phyloP scores from a whole-genome alignment of 805 yeast species.

The Starmerella tilneyi region DNA sequence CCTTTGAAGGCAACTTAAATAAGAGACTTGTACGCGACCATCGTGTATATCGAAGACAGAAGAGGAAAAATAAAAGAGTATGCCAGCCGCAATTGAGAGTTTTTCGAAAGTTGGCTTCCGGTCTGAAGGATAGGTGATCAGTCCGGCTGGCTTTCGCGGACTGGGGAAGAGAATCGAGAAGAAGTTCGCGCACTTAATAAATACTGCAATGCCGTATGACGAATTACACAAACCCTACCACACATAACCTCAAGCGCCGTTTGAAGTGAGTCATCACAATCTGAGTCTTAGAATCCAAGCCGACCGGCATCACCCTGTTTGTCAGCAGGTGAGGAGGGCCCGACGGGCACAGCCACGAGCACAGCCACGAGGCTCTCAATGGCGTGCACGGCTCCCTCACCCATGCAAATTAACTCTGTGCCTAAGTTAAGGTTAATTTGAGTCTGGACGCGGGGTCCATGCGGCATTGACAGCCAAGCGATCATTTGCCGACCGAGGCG shows the following conservation, averaged over 20 bases:
- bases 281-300: neutral
- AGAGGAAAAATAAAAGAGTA: neutral
- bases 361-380: too few species aligned
- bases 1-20: neutral
- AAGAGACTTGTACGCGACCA: conserved; percentile 1
- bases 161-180: neutral
- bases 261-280: neutral
- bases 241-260: neutral
- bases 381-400: too few species aligned
- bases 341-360: too few species aligned
- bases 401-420: too few species aligned
- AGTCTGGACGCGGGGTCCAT: too few species aligned
- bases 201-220: conserved; percentile 1
- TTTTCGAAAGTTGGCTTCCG: too few species aligned
- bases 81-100: neutral
- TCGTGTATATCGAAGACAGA: neutral
- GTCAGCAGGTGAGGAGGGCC: neutral
- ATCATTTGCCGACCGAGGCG: too few species aligned
- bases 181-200: neutral
- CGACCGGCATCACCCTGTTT: neutral
- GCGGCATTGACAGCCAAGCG: too few species aligned
- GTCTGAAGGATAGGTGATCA: too few species aligned
- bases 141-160: neutral
- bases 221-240: conserved; percentile 3
- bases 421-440: too few species aligned